These are phyloP conservation scores for Centella asiatica DNA, from an alignment of 129 eudicot genomes.

Conservation along the genomic window DNA sequence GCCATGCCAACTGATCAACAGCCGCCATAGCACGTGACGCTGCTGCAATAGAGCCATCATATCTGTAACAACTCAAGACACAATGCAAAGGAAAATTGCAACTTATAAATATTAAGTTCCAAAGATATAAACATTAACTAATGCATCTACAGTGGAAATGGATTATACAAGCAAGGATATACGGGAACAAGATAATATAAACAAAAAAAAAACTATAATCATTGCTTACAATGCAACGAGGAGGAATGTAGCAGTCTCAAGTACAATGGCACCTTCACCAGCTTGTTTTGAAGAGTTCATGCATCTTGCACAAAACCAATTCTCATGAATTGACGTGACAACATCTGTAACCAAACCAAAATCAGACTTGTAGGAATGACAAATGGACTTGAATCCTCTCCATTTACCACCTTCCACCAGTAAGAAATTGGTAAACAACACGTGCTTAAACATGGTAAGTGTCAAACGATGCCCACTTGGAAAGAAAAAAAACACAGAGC, in stretches of 20 bases:
- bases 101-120: too few relatives aligned
- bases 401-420: not conserved
- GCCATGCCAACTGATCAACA: slow-evolving; percentile 62
- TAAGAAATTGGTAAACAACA: too few relatives aligned
- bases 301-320: slow-evolving; percentile 85
- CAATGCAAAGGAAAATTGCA: not conserved
- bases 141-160: too few relatives aligned
- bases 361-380: not conserved
- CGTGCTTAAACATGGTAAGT: not conserved
- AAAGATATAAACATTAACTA: too few relatives aligned
- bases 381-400: not conserved
- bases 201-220: not conserved
- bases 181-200: not conserved
- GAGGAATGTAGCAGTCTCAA: slow-evolving; percentile 76
- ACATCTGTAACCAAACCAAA: slow-evolving; percentile 49
- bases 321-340: slow-evolving; percentile 88
- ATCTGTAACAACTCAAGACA: slow-evolving; percentile 40
- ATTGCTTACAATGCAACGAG: slow-evolving; percentile 70
- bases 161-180: too few relatives aligned
- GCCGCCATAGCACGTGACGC: slow-evolving; percentile 90
- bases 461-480: not conserved
- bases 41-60: slow-evolving; percentile 91
- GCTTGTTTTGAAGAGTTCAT: slow-evolving; percentile 66
- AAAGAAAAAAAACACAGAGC: too few relatives aligned
- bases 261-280: slow-evolving; percentile 92